A percentile compares a stretch with the other conserved stretches of the same genome.
These are phyloP conservation scores for Dothiorella sarmentorum DNA, from an alignment of 2,329 filamentous ascomycete species.

Conservation along the genomic window DNA sequence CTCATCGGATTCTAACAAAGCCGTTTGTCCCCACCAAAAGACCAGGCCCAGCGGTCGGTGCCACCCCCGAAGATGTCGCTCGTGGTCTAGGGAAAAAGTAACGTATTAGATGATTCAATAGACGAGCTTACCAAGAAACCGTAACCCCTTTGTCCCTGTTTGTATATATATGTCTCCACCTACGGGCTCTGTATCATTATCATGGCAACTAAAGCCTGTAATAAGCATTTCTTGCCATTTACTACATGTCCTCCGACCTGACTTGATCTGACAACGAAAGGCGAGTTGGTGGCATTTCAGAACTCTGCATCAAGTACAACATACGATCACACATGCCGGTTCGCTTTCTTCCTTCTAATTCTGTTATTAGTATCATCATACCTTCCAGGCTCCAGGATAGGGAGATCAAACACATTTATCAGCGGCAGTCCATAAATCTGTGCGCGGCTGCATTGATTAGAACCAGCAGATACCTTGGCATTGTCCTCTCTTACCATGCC, in stretches of 20 bases:
- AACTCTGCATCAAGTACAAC: no score
- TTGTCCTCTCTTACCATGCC: not conserved
- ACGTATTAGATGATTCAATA: not conserved
- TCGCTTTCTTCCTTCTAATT: no score
- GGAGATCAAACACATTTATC: no score
- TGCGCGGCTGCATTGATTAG: not conserved
- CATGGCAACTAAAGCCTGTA: not conserved
- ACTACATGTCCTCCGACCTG: no score
- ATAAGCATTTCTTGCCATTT: not conserved
- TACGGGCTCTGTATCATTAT: not conserved
- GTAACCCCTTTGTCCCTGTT: not conserved
- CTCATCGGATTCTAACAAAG: not conserved
- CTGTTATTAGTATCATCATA: no score
- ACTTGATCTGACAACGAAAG: no score
- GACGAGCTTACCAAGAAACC: not conserved
- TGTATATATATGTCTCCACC: not conserved
- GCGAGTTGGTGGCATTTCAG: no score
- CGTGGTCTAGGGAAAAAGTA: not conserved
- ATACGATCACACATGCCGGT: no score
- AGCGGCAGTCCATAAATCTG: not conserved
- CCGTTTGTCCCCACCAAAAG: not conserved
- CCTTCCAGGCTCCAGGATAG: not conserved
- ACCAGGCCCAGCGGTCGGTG: constrained; percentile 1
- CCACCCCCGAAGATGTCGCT: no score
- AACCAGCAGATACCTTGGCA: not conserved